Evolutionary conservation across 805 yeast species (phyloP).

Genomic region (Hanseniaspora meyeri): DNA sequence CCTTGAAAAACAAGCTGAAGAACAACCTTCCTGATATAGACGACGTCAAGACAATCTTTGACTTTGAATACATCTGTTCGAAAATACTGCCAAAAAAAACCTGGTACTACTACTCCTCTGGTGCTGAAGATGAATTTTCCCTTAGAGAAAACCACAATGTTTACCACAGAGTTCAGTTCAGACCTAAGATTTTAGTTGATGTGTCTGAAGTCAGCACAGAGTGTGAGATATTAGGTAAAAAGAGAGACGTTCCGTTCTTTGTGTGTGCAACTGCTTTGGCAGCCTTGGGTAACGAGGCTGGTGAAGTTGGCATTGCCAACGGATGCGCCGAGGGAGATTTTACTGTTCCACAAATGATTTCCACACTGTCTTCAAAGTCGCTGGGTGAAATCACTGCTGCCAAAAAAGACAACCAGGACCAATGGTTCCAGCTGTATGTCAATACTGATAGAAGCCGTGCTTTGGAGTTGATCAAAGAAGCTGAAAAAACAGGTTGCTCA

Average conservation of each 20-base stretch:
- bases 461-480: constrained; percentile 49
- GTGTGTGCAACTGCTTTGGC: constrained; percentile 88
- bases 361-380: constrained; percentile 81
- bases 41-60: constrained; percentile 64
- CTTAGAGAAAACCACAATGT: constrained; percentile 84
- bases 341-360: constrained; percentile 67
- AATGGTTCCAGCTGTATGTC: constrained; percentile 84
- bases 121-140: constrained; percentile 85
- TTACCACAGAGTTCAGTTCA: constrained; percentile 75
- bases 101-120: constrained; percentile 88
- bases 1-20: constrained; percentile 21
- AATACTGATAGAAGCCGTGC: constrained; percentile 62
- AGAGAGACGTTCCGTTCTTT: constrained; percentile 67
- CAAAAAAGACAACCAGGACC: constrained; percentile 50
- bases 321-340: constrained; percentile 63
- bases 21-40: constrained; percentile 55
- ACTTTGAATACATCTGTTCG: constrained; percentile 78
- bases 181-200: constrained; percentile 71
- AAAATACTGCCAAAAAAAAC: constrained; percentile 65
- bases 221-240: constrained; percentile 64
- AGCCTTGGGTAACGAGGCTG: constrained; percentile 74
- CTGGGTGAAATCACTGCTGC: constrained; percentile 74
- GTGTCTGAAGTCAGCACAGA: constrained; percentile 60
- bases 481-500: constrained; percentile 60
- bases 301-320: constrained; percentile 74